phyloP scores from a whole-genome alignment of 768 basidiomycete genomes.

The Suillus clintonianus region DNA sequence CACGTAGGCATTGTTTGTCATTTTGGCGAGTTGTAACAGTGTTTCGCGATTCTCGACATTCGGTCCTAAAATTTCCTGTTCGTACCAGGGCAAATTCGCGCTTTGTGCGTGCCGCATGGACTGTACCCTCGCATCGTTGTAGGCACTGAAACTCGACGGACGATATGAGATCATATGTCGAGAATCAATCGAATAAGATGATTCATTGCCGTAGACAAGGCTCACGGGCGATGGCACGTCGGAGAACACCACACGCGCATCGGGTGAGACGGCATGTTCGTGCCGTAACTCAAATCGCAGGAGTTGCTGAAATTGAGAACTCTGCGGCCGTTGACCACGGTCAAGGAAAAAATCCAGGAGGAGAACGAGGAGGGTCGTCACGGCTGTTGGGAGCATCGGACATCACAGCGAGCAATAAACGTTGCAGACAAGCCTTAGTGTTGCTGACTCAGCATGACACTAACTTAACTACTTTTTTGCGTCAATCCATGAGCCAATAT shows the following conservation, averaged over 20 bases:
- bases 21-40: constrained; percentile 84
- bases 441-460: background rate
- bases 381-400: constrained; percentile 41
- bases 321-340: constrained; percentile 7
- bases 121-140: constrained; percentile 44
- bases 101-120: constrained; percentile 50
- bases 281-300: constrained; percentile 62
- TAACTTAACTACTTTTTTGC: no score
- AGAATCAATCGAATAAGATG: constrained; percentile 41
- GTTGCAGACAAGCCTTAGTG: constrained; percentile 16
- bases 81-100: constrained; percentile 63
- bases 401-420: constrained; percentile 11
- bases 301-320: background rate
- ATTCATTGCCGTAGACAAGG: constrained; percentile 13
- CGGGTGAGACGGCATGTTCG: constrained; percentile 53
- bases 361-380: constrained; percentile 50
- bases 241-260: constrained; percentile 55
- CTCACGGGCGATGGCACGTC: constrained; percentile 36
- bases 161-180: constrained; percentile 40
- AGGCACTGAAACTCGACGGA: constrained; percentile 50
- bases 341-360: constrained; percentile 32
- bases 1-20: constrained; percentile 92
- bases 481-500: no score
- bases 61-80: constrained; percentile 71
- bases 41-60: constrained; percentile 77